Evolutionary conservation across 345 rosid genomes (phyloP).

Genomic region (Aegle marmelos): DNA sequence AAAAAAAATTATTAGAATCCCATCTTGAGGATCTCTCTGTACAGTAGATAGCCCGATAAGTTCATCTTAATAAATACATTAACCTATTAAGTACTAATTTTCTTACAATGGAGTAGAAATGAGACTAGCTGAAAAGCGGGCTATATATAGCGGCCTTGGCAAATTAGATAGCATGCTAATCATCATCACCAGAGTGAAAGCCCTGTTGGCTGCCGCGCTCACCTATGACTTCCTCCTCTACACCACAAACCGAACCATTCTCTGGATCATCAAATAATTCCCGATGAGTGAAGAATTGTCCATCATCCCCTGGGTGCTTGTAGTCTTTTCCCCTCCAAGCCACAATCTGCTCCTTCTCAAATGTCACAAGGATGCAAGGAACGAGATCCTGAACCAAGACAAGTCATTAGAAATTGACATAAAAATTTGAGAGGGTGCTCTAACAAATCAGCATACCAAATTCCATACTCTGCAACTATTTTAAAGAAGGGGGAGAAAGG

Average conservation of each 20-base stretch:
- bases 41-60: neutral
- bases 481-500: neutral
- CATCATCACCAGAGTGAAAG: constrained; percentile 7
- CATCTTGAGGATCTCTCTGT: neutral
- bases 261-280: constrained; percentile 27
- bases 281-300: constrained; percentile 25
- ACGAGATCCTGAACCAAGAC: constrained; percentile 60
- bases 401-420: neutral
- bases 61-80: neutral
- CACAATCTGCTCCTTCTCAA: constrained; percentile 91
- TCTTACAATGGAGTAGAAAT: neutral
- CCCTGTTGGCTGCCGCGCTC: constrained; percentile 3
- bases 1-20: neutral
- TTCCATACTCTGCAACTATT: neutral
- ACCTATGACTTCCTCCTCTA: constrained; percentile 6
- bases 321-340: constrained; percentile 76
- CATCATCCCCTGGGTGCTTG: constrained; percentile 46
- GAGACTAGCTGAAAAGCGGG: neutral
- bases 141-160: neutral
- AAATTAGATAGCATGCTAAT: neutral
- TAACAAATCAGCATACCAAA: neutral
- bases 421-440: neutral
- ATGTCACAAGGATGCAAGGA: constrained; percentile 82
- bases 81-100: neutral
- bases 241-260: neutral